Base-by-base conservation (phyloP, 805 yeast genomes). In the Komagataella phaffii region DNA sequence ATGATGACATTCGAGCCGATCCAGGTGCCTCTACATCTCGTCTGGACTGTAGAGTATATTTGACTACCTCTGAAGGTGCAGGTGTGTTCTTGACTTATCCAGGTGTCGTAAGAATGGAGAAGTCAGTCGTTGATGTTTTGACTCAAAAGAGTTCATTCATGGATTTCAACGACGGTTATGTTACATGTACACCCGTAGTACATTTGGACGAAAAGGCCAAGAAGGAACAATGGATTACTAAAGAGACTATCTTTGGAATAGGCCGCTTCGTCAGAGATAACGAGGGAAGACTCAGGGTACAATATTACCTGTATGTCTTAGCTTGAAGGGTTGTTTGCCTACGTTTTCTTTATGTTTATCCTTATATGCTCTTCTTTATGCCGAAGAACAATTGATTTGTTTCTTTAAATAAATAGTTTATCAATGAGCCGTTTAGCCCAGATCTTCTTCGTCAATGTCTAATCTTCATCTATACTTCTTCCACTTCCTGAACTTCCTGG, bases 231-330 rank as follows among this genome's bases (percentile, higher is more conserved):
- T 81, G 88, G 88, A 73, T 74, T 17, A 55, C 66, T 46, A 60
- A 64, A 48, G 72, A 74, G 60, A 75, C 71, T 56, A 67, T 79
- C 52, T 49, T 79, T 19, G 87, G 84, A 18, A 77, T 73, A 60
- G 87, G 88, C 40, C 71, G 83, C 53, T 80, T 80, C 58, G 59
- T 75, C 49, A 70, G 81, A 57, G 76, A 74, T 54, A 68, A 61
- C 3, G 59, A 66, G 6, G 80, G 76, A 18, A 56, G 44, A 2
- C 61, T 78, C 53, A 71, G 65, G 54, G 85, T 81, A 45, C 85
- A 81, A 64, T 81, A 80, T 67, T 70, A 66, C 55, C 63, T 76
- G 51, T 77, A 75, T 56, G 65, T 72, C 24, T 58, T 64, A 54
- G 67, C 14, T 30, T 30, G 40, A 30, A 10, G 10, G n/a, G n/a